Evolutionary conservation across 2,329 filamentous ascomycete species (phyloP).

Genomic region (Penicillium sp.): DNA sequence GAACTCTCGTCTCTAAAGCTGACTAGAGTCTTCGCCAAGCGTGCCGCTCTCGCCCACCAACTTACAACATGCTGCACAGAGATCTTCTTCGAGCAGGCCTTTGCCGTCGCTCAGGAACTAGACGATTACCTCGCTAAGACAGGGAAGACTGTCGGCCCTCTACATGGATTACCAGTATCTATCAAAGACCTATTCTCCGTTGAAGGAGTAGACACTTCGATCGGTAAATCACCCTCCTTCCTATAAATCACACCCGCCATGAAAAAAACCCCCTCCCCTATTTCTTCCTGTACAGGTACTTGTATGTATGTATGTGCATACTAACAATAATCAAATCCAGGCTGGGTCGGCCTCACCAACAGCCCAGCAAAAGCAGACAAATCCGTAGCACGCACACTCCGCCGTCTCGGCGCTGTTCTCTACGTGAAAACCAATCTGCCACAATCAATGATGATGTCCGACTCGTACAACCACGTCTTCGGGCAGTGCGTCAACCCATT

Average conservation of each 20-base stretch:
- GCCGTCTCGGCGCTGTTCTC: constrained; percentile 22
- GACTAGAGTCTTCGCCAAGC: constrained; percentile 39
- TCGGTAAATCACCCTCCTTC: constrained; percentile 9
- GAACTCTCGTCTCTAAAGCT: constrained; percentile 20
- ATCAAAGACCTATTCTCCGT: constrained; percentile 38
- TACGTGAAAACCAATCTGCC: constrained; percentile 27
- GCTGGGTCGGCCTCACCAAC: constrained; percentile 25
- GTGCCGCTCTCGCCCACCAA: constrained; percentile 34
- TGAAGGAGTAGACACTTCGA: constrained; percentile 24
- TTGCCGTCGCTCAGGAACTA: constrained; percentile 45
- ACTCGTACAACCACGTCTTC: constrained; percentile 45
- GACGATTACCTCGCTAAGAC: constrained; percentile 43
- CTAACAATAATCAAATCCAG: constrained; percentile 1
- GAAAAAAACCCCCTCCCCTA: fast-evolving
- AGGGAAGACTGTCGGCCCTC: constrained; percentile 50
- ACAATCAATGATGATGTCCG: constrained; percentile 29
- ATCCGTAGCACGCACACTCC: constrained; percentile 22
- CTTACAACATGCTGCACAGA: constrained; percentile 48
- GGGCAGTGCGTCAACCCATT: constrained; percentile 54
- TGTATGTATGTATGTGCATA: too few species aligned
- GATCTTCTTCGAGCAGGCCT: constrained; percentile 51
- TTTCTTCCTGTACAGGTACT: background rate
- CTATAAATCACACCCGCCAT: too few species aligned
- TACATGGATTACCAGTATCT: constrained; percentile 59
- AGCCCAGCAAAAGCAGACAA: constrained; percentile 19